phyloP scores from a whole-genome alignment of 2,329 filamentous ascomycete species.

The Stagonosporopsis cucurbitacearum region DNA sequence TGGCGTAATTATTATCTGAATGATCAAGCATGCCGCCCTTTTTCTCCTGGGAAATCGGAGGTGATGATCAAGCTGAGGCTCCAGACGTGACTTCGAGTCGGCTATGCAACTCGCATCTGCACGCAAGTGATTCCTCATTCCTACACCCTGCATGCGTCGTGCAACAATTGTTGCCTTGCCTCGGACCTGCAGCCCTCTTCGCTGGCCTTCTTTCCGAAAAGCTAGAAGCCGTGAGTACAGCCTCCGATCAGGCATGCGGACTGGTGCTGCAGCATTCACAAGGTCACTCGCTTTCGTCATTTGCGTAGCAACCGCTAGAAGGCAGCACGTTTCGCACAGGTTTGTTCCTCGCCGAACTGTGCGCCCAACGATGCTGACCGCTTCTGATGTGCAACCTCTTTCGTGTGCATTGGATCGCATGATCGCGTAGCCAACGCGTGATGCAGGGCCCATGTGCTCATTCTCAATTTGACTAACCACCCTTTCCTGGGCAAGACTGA shows the following conservation, averaged over 20 bases:
- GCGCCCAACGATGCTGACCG: constrained; percentile 7
- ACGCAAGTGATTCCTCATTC: constrained; percentile 11
- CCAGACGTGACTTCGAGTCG: neutral
- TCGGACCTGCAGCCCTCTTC: neutral
- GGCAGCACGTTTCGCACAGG: neutral
- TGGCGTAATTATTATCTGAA: neutral
- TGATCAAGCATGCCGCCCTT: neutral
- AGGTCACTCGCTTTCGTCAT: neutral
- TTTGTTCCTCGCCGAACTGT: constrained; percentile 17
- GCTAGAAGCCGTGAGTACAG: constrained; percentile 1
- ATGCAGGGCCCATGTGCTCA: constrained; percentile 1
- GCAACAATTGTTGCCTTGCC: constrained; percentile 11
- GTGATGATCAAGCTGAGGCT: neutral
- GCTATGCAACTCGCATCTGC: constrained; percentile 2
- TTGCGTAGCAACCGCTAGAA: neutral
- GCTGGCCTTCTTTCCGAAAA: neutral
- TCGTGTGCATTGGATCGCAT: constrained; percentile 4
- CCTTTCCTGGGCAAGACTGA: neutral
- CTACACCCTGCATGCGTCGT: constrained; percentile 10
- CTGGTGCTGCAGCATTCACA: constrained; percentile 3
- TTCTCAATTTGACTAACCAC: neutral
- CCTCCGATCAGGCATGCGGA: constrained; percentile 1
- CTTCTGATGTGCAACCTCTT: constrained; percentile 9
- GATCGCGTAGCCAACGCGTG: constrained; percentile 1
- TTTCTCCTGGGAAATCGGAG: neutral